Percentiles rank a stretch among this genome's conserved stretches.
Evolutionary conservation across 768 basidiomycete genomes (phyloP).

Genomic region (Ephemerocybe angulata): DNA sequence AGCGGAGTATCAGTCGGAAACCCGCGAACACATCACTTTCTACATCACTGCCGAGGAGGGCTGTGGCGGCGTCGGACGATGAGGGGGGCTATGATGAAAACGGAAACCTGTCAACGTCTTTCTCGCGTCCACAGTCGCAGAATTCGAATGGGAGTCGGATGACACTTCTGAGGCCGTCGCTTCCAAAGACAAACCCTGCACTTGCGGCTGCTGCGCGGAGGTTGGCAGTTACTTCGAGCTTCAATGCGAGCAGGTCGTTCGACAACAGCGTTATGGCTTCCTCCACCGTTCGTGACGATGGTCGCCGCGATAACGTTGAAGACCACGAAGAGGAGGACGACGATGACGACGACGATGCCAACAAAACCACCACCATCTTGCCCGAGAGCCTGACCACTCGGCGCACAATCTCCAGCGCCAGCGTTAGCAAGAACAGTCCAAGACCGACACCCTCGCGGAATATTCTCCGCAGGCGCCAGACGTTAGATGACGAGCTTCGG

Average conservation of each 20-base stretch:
- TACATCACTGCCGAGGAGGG: background rate
- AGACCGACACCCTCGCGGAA: background rate
- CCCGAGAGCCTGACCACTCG: no score
- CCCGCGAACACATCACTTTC: slow-evolving; percentile 12
- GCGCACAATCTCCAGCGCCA: no score
- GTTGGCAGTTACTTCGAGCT: background rate
- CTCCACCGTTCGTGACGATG: no score
- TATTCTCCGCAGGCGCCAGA: slow-evolving; percentile 35
- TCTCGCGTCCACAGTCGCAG: background rate
- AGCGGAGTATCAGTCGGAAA: background rate
- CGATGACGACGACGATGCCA: slow-evolving; percentile 36
- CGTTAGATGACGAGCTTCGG: slow-evolving; percentile 66
- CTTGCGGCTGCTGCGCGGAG: background rate
- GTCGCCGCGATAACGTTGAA: no score
- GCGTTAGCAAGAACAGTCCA: no score
- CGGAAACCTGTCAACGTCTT: background rate
- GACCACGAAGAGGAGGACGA: slow-evolving; percentile 24
- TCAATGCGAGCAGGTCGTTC: no score
- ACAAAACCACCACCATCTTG: no score
- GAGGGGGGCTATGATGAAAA: background rate
- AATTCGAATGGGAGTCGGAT: background rate
- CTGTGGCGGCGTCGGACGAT: background rate
- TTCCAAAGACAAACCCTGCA: background rate
- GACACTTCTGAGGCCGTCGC: background rate
- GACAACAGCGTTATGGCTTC: no score